Base-by-base conservation (phyloP, 2,329 filamentous ascomycete species). In the Microdochium paspali region DNA sequence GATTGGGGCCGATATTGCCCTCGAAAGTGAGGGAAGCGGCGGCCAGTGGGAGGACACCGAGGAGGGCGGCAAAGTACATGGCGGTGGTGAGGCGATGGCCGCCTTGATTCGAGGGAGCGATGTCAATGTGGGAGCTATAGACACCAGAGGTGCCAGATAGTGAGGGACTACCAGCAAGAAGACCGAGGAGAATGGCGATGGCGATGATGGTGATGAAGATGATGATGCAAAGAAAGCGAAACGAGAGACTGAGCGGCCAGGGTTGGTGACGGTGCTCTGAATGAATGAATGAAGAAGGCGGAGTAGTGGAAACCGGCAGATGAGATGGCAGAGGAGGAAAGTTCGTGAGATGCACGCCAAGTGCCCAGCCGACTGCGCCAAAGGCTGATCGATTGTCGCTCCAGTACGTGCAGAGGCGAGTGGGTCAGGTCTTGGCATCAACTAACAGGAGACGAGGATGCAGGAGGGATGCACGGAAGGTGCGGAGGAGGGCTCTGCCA, bases 21-120 rank as follows among this genome's bases (percentile, higher is more conserved):
- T 47, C 25, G 39, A 47, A 47, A 24, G 24, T 44, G 39, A 47
- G 25, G 6, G 44, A 21, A 24, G 42, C 42, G 23, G 24, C 23
- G 23, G 42, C 42, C 24, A 44, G 23, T 4, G 24, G 42, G 18
- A 44, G n/a, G 18, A 44, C 42, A 10, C 10, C 42, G n/a, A 26
- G 23, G 23, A 44, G 42, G 23, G 42, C 42, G 42, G n/a, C 42
- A 24, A 25, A 6, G 20, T 26, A 18, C 42, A 25, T 26, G 42
- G 13, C 13, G 42, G 24, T 24, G 23, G 10, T 3, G 6, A 4
- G 23, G 42, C 42, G 42, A 9, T 13, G 42, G n/a, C 23, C 24
- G 42, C 24, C 42, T 25, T 4, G 42, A 10, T 9, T 7, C 23
- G 18, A 12, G 20, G 18, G 24, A 44, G 7, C n/a, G 7, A 6